Base-by-base conservation (phyloP, 371 early-diverging fungal genomes). In the Fennellomyces sp. region DNA sequence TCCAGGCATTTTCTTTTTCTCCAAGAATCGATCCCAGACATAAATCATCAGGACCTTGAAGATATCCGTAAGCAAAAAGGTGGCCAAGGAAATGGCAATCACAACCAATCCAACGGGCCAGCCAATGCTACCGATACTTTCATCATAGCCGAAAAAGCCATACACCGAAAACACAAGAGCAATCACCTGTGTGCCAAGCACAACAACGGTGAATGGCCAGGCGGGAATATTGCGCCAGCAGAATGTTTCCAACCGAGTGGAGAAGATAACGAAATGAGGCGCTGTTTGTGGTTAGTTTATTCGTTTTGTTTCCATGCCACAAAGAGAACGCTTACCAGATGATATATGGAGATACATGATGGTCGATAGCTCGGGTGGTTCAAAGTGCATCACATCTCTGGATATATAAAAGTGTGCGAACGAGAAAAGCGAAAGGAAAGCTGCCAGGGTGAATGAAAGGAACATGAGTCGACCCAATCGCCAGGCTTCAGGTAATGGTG, bases 241-340 rank as follows among this genome's bases (percentile, higher is more conserved):
- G 75, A 88, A 91, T n/a, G 89, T 87, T n/a, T 90, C 81, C 15
- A 95, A 72, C 62, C 97, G 88, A 8, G 97, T 97, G n/a, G 95
- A 94, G 72, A 97, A 97, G 71, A 97, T 97, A 27, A 94, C 92
- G 81, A 97, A 97, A 78, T 97, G 96, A 47, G 97, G 97, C 55
- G 90, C 90, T 78, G 59, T 35, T 10, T 11, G 10, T 39, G 39
- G 17, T 39, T 39, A 39, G 39, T 39, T 39, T 39, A 10, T n/a
- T 11, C 30, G 26, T 23, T n/a, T n/a, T 1, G 0, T 15, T 26
- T 39, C 13, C 3, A 57, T 30, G 13, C 2, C 13, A 30, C 5
- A 19, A 41, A 41, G 7, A 19, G 2, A 21, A 35, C 13, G 8
- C 55, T 66, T 79, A 79, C 80, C 86, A 8, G 92, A 94, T 13